A percentile compares a stretch with the other conserved stretches of the same genome.
Conservation (phyloP, 225 moss, liverwort and hornwort species). For the Physcomitrium patens region DNA sequence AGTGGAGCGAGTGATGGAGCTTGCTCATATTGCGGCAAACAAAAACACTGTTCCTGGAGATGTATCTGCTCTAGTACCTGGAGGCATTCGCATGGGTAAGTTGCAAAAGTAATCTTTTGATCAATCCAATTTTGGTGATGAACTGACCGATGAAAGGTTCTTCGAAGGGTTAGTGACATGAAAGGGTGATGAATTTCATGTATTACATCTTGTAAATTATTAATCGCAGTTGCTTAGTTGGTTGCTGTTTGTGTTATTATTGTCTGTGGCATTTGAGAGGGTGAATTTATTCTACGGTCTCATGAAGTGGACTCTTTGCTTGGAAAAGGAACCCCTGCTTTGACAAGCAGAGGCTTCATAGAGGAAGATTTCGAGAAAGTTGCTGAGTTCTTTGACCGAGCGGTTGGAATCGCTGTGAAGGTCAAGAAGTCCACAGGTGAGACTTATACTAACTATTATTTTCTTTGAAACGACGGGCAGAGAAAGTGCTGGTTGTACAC, state of each 20-base stretch:
- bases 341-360: conserved; percentile 92
- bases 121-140: neutral
- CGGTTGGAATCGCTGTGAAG: conserved; percentile 78
- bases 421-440: conserved; percentile 71
- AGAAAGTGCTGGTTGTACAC: neutral
- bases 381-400: conserved; percentile 79
- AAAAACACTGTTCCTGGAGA: conserved; percentile 98
- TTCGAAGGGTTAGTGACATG: neutral
- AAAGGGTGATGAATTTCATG: neutral
- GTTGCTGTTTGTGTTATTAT: neutral
- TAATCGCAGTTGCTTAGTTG: neutral
- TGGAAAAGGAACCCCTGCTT: conserved; percentile 83
- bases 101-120: conserved; percentile 5
- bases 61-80: conserved; percentile 92
- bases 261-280: neutral
- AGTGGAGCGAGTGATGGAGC: conserved; percentile 95
- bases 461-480: neutral
- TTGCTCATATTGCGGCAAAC: conserved; percentile 95
- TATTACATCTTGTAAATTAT: neutral
- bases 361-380: conserved; percentile 98
- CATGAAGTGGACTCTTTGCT: neutral
- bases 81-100: conserved; percentile 92
- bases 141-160: neutral
- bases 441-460: conserved; percentile 1
- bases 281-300: neutral